A percentile compares a stretch with the other conserved stretches of the same genome.
Evolutionary conservation across 2,329 filamentous ascomycete species (phyloP).

Genomic region (Botrytis hyacinthi): DNA sequence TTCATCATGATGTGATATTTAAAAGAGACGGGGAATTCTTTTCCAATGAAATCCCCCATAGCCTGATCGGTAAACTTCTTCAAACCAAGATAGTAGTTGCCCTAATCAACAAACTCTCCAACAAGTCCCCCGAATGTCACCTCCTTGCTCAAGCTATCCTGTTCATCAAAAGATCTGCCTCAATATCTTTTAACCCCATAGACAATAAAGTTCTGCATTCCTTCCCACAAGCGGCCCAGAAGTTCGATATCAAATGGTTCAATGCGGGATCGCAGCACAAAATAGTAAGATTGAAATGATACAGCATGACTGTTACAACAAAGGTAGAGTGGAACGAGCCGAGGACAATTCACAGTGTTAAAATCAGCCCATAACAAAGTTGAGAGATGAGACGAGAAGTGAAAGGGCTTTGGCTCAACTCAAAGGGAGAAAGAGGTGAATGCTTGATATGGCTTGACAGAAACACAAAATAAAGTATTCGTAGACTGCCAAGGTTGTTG

Average conservation of each 20-base stretch:
- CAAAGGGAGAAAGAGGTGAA: not conserved
- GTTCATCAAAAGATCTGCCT: not conserved
- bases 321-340: not conserved
- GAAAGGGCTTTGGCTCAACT: not conserved
- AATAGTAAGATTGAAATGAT: not conserved
- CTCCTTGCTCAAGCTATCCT: accelerated
- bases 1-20: no score
- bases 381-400: not conserved
- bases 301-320: not conserved
- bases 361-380: not conserved
- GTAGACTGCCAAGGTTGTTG: not conserved
- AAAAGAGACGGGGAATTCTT: no score
- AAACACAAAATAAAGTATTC: not conserved
- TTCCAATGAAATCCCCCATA: no score
- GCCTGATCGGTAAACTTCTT: no score
- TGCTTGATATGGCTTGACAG: not conserved
- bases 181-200: not conserved
- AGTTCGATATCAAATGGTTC: not conserved
- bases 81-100: no score
- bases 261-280: not conserved
- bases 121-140: not conserved
- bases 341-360: not conserved
- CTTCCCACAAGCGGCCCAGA: not conserved
- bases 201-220: not conserved
- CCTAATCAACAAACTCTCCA: no score